These are phyloP conservation scores for Stereum hirsutum DNA, from an alignment of 1,284 basidiomycete species.

Conservation along the genomic window DNA sequence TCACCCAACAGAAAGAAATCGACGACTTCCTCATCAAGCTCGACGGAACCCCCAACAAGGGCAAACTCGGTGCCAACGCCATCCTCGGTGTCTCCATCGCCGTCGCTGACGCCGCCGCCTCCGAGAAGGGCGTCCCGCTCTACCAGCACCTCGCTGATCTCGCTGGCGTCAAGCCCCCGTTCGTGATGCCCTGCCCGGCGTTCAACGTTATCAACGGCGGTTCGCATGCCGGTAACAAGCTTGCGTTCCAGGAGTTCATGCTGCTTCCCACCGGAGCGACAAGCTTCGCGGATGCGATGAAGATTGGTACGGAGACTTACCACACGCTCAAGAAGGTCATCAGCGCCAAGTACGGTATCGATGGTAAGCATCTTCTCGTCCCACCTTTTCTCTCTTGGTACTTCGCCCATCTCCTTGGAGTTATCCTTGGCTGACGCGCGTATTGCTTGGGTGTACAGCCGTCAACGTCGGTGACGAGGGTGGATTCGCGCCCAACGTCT, in stretches of 20 bases:
- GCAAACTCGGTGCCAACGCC: slow-evolving; percentile 98
- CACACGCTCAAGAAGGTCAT: slow-evolving; percentile 99
- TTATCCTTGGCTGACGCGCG: not conserved
- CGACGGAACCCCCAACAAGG: slow-evolving; percentile 98
- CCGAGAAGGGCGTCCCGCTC: slow-evolving; percentile 89
- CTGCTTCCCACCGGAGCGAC: slow-evolving; percentile 90
- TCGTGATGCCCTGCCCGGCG: slow-evolving; percentile 83
- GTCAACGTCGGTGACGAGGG: slow-evolving; percentile 99
- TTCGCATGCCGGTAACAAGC: slow-evolving; percentile 98
- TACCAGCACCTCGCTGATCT: slow-evolving; percentile 97
- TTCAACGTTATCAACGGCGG: slow-evolving; percentile 99
- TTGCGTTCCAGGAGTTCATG: slow-evolving; percentile 99
- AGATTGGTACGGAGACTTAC: slow-evolving; percentile 98
- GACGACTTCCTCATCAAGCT: slow-evolving; percentile 99
- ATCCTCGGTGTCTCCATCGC: slow-evolving; percentile 99
- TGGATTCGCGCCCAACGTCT: slow-evolving; percentile 98
- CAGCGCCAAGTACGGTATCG: slow-evolving; percentile 98
- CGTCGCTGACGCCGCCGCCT: slow-evolving; percentile 88
- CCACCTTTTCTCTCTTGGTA: no score
- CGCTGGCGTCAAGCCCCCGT: slow-evolving; percentile 90
- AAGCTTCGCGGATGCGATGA: slow-evolving; percentile 94
- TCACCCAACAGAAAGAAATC: slow-evolving; percentile 92
- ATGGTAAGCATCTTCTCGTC: slow-evolving; percentile 52
- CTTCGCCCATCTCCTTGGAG: no score
- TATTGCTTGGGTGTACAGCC: slow-evolving; percentile 37